phyloP scores from a whole-genome alignment of 2,329 filamentous ascomycete species.

The Colletotrichum spaethianum region DNA sequence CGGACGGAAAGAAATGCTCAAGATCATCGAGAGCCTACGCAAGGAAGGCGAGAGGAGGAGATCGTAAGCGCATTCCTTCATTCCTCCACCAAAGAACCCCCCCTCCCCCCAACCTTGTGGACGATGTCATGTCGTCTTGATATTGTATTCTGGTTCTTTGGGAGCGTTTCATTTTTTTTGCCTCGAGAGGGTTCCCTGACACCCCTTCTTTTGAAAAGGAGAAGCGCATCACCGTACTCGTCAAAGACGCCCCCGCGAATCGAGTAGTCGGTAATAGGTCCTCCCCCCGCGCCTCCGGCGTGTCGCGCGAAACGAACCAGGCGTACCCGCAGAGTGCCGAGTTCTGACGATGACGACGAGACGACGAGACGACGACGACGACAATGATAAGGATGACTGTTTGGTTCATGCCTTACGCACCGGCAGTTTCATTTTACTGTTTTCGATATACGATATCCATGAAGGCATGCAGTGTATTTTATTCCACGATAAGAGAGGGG shows the following conservation, averaged over 20 bases:
- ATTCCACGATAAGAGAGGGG: neutral
- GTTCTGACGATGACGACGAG: neutral
- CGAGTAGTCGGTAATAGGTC: conserved; percentile 50
- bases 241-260: conserved; percentile 59
- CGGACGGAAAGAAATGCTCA: conserved; percentile 91
- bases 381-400: too few species aligned
- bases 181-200: conserved; percentile 29
- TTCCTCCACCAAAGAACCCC: neutral
- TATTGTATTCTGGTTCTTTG: neutral
- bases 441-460: conserved; percentile 37
- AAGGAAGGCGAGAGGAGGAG: conserved; percentile 89
- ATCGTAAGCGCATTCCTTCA: conserved; percentile 71
- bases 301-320: neutral
- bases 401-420: neutral
- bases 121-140: neutral
- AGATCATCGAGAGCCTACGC: conserved; percentile 87
- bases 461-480: conserved; percentile 26
- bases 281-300: neutral
- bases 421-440: conserved; percentile 7
- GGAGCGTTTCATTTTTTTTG: neutral
- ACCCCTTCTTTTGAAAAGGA: conserved; percentile 40
- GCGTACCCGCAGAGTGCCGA: neutral
- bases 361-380: neutral
- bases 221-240: conserved; percentile 55
- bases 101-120: neutral